A percentile compares a stretch with the other conserved stretches of the same genome.
These are phyloP conservation scores for Hypomyces perniciosus DNA, from an alignment of 2,329 filamentous ascomycete genomes.

Conservation along the genomic window DNA sequence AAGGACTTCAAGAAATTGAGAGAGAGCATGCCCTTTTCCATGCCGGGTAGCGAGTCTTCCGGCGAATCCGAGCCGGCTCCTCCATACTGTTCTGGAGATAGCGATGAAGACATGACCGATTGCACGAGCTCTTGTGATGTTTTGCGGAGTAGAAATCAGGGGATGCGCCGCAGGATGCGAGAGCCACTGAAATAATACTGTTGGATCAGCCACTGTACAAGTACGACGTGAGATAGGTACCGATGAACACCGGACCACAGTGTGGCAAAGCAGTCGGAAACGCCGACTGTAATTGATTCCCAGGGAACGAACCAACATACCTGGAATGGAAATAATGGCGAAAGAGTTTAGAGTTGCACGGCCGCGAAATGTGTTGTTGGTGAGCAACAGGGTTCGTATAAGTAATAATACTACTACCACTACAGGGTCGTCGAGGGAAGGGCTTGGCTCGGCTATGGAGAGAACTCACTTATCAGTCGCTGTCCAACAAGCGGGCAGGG, in stretches of 20 bases:
- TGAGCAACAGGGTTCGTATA: too few relatives aligned
- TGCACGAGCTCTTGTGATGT: neutral
- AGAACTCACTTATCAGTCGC: too few relatives aligned
- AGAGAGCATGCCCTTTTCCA: conserved; percentile 35
- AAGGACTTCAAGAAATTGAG: conserved; percentile 61
- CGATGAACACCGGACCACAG: conserved; percentile 3
- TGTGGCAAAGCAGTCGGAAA: conserved; percentile 4
- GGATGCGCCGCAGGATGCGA: conserved; percentile 1
- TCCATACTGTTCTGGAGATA: conserved; percentile 36
- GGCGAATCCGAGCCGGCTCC: conserved; percentile 21
- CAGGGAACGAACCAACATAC: neutral
- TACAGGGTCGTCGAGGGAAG: too few relatives aligned
- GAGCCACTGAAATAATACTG: conserved; percentile 4
- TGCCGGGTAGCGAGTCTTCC: conserved; percentile 21
- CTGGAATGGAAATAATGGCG: neutral
- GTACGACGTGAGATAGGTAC: conserved; percentile 5
- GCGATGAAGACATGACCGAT: conserved; percentile 36
- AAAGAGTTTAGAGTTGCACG: too few relatives aligned
- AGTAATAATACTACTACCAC: too few relatives aligned
- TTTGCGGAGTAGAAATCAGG: neutral
- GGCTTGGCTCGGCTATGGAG: too few relatives aligned
- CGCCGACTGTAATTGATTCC: conserved; percentile 2
- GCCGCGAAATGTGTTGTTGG: neutral
- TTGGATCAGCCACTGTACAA: conserved; percentile 3
- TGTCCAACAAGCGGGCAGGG: too few relatives aligned